These are phyloP conservation scores for Incumbomyces lentus DNA, from an alignment of 2,329 filamentous ascomycete species.

Conservation along the genomic window DNA sequence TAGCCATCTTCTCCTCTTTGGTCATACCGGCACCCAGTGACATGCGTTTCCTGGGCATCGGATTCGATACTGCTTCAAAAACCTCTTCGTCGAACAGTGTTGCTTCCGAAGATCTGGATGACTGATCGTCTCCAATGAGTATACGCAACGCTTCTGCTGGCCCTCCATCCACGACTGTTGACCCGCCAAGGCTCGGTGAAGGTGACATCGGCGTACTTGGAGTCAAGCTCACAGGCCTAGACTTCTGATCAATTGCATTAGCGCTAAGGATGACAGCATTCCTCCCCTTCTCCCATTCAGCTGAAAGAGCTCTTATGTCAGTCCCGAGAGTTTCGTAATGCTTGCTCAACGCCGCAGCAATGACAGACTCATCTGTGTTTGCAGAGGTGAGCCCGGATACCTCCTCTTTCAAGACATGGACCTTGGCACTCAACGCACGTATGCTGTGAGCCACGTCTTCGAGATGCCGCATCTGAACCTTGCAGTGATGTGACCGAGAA, in stretches of 20 bases:
- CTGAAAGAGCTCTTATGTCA: conserved; percentile 69
- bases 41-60: conserved; percentile 54
- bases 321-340: conserved; percentile 93
- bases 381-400: conserved; percentile 60
- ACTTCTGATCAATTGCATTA: conserved; percentile 31
- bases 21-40: conserved; percentile 46
- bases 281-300: conserved; percentile 81
- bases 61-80: conserved; percentile 80
- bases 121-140: conserved; percentile 58
- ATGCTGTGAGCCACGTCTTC: conserved; percentile 84
- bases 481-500: conserved; percentile 62
- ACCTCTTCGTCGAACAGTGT: conserved; percentile 58
- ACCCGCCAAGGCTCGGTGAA: conserved; percentile 36
- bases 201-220: conserved; percentile 33
- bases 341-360: conserved; percentile 66
- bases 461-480: conserved; percentile 77
- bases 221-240: conserved; percentile 13
- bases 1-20: conserved; percentile 75
- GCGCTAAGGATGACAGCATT: conserved; percentile 72
- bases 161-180: conserved; percentile 42
- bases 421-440: conserved; percentile 82
- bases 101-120: conserved; percentile 28
- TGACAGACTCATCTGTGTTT: conserved; percentile 55
- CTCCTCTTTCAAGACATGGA: conserved; percentile 84
- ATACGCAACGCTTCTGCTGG: conserved; percentile 64